Evolutionary conservation across 2,329 filamentous ascomycete genomes (phyloP), one percentile per base, ranked within the genome.

Genomic region (Aspergillus spinulosporus): DNA sequence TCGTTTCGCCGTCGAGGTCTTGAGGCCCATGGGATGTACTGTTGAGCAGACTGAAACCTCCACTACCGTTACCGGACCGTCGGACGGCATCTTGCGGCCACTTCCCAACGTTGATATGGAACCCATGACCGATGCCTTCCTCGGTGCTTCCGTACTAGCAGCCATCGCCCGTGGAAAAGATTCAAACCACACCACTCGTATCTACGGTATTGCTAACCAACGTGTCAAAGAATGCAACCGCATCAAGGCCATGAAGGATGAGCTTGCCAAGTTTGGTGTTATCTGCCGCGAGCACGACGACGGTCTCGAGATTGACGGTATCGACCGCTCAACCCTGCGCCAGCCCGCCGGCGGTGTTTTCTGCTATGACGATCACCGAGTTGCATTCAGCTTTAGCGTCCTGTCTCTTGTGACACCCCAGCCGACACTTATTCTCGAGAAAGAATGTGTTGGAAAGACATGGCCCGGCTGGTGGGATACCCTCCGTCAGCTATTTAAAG

Each of bases 391-490:
- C 75, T 96, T 99, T 75, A 94, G 92, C 63, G 92, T 99, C 5
- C 80, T 99, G 12, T 85, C 91, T 9, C 78, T 90, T 14, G 84
- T 88, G 31, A 83, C 88, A 0, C 87, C 89, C 1, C 74, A 84
- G 5, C 83, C 90, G 0, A 88, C 91, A 0, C 76, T 96, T 12
- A 86, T 99, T 50, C 82, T 90, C 2, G 94, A 99, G 72, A 88
- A 92, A 58, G 92, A 96, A 67, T 99, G 94, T 71, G 90, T 91
- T 2, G 92, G 89, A 40, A 99, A 99, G 80, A 99, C 94, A 2
- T 99, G 94, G 94, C 94, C 94, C 0, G 94, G 93, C 7, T 99
- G 94, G 91, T 99, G 94, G 94, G 94, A 99, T 73, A 85, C 87
- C 14, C 76, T 97, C 54, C 87, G 87, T 21, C 85, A 89, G 63